A percentile compares a stretch with the other conserved stretches of the same genome.
Evolutionary conservation across 495 filamentous ascomycete genomes (phyloP).

Genomic region (Aspergillus kassunensis): DNA sequence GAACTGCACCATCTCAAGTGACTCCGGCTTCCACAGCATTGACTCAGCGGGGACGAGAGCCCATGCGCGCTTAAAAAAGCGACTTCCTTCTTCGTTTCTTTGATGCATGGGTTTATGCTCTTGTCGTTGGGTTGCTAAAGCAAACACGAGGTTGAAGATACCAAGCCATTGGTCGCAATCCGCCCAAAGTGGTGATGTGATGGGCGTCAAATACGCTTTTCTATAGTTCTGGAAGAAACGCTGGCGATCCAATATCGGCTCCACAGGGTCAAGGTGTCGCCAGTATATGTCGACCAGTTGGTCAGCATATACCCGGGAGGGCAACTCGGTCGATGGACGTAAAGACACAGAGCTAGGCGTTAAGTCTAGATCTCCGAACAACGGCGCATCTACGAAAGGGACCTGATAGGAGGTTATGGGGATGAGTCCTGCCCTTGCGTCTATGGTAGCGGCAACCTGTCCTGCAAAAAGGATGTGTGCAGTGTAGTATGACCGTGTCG

Average conservation of each 20-base stretch:
- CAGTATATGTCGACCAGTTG: slow-evolving; percentile 20
- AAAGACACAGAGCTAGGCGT: background rate
- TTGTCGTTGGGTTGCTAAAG: slow-evolving; percentile 21
- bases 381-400: slow-evolving; percentile 22
- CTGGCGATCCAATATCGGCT: slow-evolving; percentile 17
- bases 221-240: slow-evolving; percentile 13
- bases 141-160: slow-evolving; percentile 23
- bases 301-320: slow-evolving; percentile 17
- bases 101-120: slow-evolving; percentile 9
- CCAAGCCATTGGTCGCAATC: slow-evolving; percentile 9
- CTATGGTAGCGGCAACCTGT: slow-evolving; percentile 18
- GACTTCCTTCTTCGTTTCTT: slow-evolving; percentile 17
- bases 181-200: background rate
- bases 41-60: slow-evolving; percentile 18
- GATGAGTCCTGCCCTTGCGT: slow-evolving; percentile 14
- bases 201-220: background rate
- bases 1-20: slow-evolving; percentile 24
- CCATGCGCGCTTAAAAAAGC: slow-evolving; percentile 23
- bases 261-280: slow-evolving; percentile 16
- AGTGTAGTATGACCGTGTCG: slow-evolving; percentile 10
- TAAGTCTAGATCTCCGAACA: slow-evolving; percentile 19
- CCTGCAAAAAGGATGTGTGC: slow-evolving; percentile 20
- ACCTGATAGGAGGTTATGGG: slow-evolving; percentile 11
- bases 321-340: slow-evolving; percentile 11
- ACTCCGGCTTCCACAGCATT: slow-evolving; percentile 23